phyloP scores from a whole-genome alignment of 805 yeast species.

The Cyberlindnera americana region DNA sequence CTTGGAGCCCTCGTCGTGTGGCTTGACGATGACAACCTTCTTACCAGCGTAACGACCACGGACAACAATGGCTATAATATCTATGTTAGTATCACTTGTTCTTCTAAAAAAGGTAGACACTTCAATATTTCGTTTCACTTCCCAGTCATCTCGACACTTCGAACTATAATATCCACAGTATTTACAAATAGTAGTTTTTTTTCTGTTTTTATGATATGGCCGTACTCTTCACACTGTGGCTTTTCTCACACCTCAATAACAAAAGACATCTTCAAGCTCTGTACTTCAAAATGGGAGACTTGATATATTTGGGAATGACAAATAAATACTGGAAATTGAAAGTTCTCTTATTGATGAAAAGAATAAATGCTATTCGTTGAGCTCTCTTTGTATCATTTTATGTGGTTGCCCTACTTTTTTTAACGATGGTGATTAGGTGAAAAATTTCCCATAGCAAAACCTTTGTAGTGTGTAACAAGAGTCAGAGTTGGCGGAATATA shows the following conservation, averaged over 20 bases:
- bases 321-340: too few species aligned
- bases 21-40: constrained; percentile 98
- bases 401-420: neutral
- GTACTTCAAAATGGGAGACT: too few species aligned
- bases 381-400: neutral
- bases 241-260: too few species aligned
- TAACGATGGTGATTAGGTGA: neutral
- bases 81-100: constrained; percentile 2
- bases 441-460: neutral
- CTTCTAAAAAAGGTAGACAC: neutral
- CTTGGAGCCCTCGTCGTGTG: constrained; percentile 98
- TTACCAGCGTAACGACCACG: constrained; percentile 99
- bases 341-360: too few species aligned
- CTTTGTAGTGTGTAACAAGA: neutral
- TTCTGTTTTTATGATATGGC: too few species aligned
- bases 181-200: too few species aligned
- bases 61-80: constrained; percentile 75
- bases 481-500: neutral
- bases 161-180: too few species aligned
- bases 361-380: constrained; percentile 2
- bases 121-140: neutral
- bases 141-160: too few species aligned
- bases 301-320: too few species aligned
- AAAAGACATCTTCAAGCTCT: too few species aligned
- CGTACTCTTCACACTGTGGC: too few species aligned